Base-by-base conservation (phyloP, 2,329 filamentous ascomycete species). In the Lachnellula suecica region DNA sequence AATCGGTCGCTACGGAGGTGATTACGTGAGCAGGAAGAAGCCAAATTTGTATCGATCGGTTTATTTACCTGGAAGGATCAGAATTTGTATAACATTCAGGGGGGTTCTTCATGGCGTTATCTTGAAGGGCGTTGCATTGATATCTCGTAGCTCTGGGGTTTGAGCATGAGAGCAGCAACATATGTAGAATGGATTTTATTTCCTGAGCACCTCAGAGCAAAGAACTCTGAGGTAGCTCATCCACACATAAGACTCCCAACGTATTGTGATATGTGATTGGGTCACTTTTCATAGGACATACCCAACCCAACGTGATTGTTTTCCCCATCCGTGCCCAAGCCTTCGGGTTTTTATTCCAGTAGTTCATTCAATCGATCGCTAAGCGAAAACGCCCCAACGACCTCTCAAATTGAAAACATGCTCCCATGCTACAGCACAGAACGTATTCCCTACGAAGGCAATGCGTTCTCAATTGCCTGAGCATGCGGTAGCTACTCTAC, bases 401-500 rank as follows among this genome's bases (percentile, higher is more conserved):
- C 17, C 44, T 44, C 19, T 9, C n/a, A 31, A 23, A 40, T 45
- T 15, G 19, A 54, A 31, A 23, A 31, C 23, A 45, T 17, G 20
- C 34, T 34, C 19, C n/a, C 15, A 25, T 49, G 25, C 52, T 46
- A 17, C 49, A 22, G 29, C 46, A 7, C 20, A 53, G 35, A 40
- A 13, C 41, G 17, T 34, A 37, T 35, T 38, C 40, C 25, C 35
- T 41, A 15, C 17, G 20, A 24, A 49, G 47, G 55, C 58, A 59
- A 67, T 66, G 65, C 57, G 53, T 60, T 53, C 57, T 48, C 59
- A 54, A 48, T 31, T 58, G 35, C 53, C 59, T 24, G 64, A 64
- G 48, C 54, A 64, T 49, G 48, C 59, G 42, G 49, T 68, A 40
- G 57, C 62, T 43, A 53, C 42, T 35, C 55, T 67, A 4, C 59